phyloP scores from a whole-genome alignment of 2,329 filamentous ascomycete genomes.

The Lasiodiplodia sp. region DNA sequence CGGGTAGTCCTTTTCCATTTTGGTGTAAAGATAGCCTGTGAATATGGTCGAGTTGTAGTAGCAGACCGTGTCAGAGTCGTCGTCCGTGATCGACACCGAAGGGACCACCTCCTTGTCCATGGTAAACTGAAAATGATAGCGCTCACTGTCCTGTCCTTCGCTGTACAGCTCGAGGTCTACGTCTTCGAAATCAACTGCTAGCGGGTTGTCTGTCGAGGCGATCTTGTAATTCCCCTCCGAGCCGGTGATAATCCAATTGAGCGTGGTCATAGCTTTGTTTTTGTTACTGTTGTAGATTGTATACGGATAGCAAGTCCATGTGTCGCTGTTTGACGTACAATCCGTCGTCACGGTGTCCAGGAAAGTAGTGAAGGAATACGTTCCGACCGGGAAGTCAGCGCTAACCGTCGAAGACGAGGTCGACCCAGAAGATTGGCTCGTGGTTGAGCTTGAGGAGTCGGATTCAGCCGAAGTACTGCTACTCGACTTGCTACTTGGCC shows the following conservation, averaged over 20 bases:
- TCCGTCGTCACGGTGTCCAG: conserved; percentile 61
- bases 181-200: conserved; percentile 64
- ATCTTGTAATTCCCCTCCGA: conserved; percentile 55
- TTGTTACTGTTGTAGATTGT: conserved; percentile 55
- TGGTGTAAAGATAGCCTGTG: conserved; percentile 68
- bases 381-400: conserved; percentile 65
- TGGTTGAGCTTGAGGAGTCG: not conserved
- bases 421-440: not conserved
- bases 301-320: conserved; percentile 70
- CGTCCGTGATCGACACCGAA: conserved; percentile 50
- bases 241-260: conserved; percentile 67
- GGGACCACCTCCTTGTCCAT: conserved; percentile 63
- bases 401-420: conserved; percentile 33
- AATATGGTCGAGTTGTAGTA: conserved; percentile 65
- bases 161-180: conserved; percentile 59
- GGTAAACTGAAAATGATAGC: conserved; percentile 64
- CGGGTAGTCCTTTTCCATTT: conserved; percentile 51
- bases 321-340: conserved; percentile 65
- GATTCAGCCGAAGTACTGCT: conserved; percentile 6
- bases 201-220: conserved; percentile 63
- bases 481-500: conserved; percentile 6
- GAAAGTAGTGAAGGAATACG: conserved; percentile 67
- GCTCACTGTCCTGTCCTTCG: conserved; percentile 57
- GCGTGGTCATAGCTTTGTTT: conserved; percentile 57
- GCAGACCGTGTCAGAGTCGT: conserved; percentile 61